A percentile compares a stretch with the other conserved stretches of the same genome.
Conservation (phyloP, 257 asterid species). For the Haberlea rhodopensis region DNA sequence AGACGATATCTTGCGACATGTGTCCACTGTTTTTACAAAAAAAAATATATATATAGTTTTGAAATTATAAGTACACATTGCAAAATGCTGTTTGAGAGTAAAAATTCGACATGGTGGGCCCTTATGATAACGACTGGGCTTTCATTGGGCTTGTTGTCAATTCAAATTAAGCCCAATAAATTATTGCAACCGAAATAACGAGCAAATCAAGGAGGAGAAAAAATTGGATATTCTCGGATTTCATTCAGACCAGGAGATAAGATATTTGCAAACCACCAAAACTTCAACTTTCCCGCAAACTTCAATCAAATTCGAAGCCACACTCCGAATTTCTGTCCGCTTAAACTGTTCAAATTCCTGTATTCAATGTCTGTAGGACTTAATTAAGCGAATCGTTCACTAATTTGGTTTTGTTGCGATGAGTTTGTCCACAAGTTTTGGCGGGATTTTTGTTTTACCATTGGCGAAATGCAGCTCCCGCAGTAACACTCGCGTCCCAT, state of each 20-base stretch:
- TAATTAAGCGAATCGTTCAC: neutral
- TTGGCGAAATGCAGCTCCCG: constrained; percentile 47
- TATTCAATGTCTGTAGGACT: constrained; percentile 7
- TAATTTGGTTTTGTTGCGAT: constrained; percentile 32
- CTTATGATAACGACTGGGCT: too few relatives aligned
- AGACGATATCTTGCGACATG: too few relatives aligned
- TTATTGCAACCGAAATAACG: constrained; percentile 31
- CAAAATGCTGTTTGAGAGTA: too few relatives aligned
- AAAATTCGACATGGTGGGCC: too few relatives aligned
- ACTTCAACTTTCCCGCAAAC: constrained; percentile 10
- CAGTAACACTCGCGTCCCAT: constrained; percentile 35
- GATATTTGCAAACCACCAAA: constrained; percentile 27
- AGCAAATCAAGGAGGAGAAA: constrained; percentile 19
- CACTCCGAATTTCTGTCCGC: constrained; percentile 1
- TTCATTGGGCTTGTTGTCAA: too few relatives aligned
- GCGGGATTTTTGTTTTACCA: constrained; percentile 49
- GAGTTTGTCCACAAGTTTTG: constrained; percentile 59
- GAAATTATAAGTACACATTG: too few relatives aligned
- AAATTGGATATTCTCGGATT: neutral
- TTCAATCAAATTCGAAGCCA: constrained; percentile 20
- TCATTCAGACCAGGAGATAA: constrained; percentile 33
- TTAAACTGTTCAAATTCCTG: constrained; percentile 20
- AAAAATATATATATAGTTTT: too few relatives aligned
- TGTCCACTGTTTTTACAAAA: too few relatives aligned
- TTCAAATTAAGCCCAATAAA: too few relatives aligned